Percentiles rank a stretch among this genome's conserved stretches.
These are phyloP conservation scores for Taiwanofungus camphoratus DNA, from an alignment of 1,284 basidiomycete species.

Conservation along the genomic window DNA sequence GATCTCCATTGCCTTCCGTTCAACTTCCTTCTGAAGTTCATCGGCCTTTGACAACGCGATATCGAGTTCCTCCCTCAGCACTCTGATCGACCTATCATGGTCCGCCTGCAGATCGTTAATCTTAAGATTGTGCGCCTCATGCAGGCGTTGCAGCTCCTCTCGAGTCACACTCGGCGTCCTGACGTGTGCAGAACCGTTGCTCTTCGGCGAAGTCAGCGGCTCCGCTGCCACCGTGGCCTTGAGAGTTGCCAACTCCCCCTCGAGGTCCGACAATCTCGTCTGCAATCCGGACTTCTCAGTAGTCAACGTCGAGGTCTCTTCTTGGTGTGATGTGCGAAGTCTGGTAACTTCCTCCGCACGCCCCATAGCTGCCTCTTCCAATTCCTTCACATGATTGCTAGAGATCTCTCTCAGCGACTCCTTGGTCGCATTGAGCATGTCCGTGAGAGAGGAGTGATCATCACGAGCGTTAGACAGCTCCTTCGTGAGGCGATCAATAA, in stretches of 20 bases:
- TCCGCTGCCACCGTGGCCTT: constrained; percentile 50
- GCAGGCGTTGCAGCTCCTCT: constrained; percentile 68
- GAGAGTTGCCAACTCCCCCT: constrained; percentile 66
- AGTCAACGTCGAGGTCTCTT: constrained; percentile 47
- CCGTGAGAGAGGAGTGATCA: constrained; percentile 53
- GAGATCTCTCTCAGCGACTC: constrained; percentile 65
- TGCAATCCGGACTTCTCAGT: constrained; percentile 55
- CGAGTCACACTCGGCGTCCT: constrained; percentile 53
- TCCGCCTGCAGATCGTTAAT: constrained; percentile 71
- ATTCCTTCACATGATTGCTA: constrained; percentile 60
- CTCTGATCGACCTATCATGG: constrained; percentile 58
- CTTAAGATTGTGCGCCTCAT: constrained; percentile 79
- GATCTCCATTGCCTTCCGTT: constrained; percentile 73
- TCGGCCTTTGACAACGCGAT: constrained; percentile 45
- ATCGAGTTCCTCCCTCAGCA: constrained; percentile 57
- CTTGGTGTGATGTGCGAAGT: constrained; percentile 52
- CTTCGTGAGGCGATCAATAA: constrained; percentile 49
- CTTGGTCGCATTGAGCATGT: constrained; percentile 60
- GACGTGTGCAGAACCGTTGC: constrained; percentile 43
- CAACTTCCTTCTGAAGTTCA: constrained; percentile 55
- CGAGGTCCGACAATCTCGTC: constrained; percentile 59
- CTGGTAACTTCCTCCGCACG: constrained; percentile 66
- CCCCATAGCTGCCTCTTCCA: constrained; percentile 62
- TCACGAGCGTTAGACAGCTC: constrained; percentile 59
- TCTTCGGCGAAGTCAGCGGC: constrained; percentile 42